These are phyloP conservation scores for Iodosphaeria phyllophila DNA, from an alignment of 2,329 filamentous ascomycete species.

Conservation along the genomic window DNA sequence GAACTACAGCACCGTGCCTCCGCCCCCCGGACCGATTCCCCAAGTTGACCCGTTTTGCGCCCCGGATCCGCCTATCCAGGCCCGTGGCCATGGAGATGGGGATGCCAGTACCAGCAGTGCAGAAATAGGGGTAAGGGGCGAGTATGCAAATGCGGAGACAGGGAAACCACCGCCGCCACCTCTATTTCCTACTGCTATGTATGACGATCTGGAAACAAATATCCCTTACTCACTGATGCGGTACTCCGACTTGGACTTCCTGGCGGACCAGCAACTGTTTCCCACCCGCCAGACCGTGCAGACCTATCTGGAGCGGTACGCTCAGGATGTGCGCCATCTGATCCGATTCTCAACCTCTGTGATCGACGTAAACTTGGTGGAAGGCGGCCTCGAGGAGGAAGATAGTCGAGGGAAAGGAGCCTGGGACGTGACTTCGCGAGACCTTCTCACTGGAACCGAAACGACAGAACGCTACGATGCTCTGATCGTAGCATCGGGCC, in stretches of 20 bases:
- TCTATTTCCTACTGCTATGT: constrained; percentile 67
- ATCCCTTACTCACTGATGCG: constrained; percentile 68
- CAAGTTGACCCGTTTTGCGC: constrained; percentile 46
- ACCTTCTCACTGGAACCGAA: constrained; percentile 23
- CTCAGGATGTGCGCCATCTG: constrained; percentile 43
- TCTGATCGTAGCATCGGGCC: constrained; percentile 56
- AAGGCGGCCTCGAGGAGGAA: constrained; percentile 7
- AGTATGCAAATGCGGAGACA: too few relatives aligned
- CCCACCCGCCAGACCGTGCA: constrained; percentile 54
- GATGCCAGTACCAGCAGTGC: constrained; percentile 3
- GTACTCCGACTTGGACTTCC: constrained; percentile 54
- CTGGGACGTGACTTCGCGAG: constrained; percentile 44
- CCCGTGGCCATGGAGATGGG: constrained; percentile 5
- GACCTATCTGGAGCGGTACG: constrained; percentile 56
- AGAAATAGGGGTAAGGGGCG: too few relatives aligned
- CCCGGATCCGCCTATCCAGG: constrained; percentile 38
- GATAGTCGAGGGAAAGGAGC: too few relatives aligned
- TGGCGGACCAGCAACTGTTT: constrained; percentile 47
- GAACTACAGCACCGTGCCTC: constrained; percentile 46
- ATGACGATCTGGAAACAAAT: constrained; percentile 70
- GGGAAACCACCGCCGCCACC: too few relatives aligned
- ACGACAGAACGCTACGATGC: constrained; percentile 45
- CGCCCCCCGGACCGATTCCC: constrained; percentile 28
- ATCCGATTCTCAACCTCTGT: constrained; percentile 58
- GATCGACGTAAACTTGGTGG: constrained; percentile 22